Conservation (phyloP, 2,329 filamentous ascomycete genomes). For the Exophiala oligosperma region DNA sequence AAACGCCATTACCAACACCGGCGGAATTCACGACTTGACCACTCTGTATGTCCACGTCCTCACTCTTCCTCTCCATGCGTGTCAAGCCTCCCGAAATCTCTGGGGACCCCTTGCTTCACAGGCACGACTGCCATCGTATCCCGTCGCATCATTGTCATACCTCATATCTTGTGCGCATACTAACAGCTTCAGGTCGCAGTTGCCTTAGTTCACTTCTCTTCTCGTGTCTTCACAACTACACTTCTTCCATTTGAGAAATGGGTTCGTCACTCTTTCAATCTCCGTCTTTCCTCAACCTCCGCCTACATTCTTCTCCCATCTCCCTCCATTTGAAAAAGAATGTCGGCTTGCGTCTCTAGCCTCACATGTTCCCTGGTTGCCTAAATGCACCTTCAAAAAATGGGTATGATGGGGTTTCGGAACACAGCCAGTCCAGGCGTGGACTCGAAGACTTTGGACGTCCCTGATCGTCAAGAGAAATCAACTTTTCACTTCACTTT, state of each 20-base stretch:
- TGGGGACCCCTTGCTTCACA: slow-evolving; percentile 1
- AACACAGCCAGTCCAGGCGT: slow-evolving; percentile 5
- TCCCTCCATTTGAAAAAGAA: not conserved
- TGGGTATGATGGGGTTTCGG: slow-evolving; percentile 2
- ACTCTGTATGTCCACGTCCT: not conserved
- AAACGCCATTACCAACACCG: slow-evolving; percentile 2
- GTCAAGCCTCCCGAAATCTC: not conserved
- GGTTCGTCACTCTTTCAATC: slow-evolving; percentile 12
- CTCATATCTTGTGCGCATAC: slow-evolving; percentile 11
- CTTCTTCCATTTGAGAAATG: slow-evolving; percentile 19
- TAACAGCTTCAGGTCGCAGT: slow-evolving; percentile 12
- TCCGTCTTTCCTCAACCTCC: not conserved
- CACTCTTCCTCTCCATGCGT: not conserved
- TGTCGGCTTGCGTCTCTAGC: not conserved
- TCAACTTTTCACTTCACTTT: not conserved
- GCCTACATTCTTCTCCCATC: slow-evolving; percentile 2
- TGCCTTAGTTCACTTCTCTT: slow-evolving; percentile 8
- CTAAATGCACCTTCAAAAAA: not conserved
- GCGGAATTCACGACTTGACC: not conserved
- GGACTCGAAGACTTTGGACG: slow-evolving; percentile 5
- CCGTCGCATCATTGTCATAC: not conserved
- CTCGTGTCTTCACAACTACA: slow-evolving; percentile 16
- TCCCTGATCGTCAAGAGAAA: not conserved
- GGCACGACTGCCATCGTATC: slow-evolving; percentile 2
- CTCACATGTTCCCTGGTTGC: not conserved